A percentile compares a stretch with the other conserved stretches of the same genome.
Conservation (phyloP, 257 asterid genomes). For the Solanum pinnatisectum region DNA sequence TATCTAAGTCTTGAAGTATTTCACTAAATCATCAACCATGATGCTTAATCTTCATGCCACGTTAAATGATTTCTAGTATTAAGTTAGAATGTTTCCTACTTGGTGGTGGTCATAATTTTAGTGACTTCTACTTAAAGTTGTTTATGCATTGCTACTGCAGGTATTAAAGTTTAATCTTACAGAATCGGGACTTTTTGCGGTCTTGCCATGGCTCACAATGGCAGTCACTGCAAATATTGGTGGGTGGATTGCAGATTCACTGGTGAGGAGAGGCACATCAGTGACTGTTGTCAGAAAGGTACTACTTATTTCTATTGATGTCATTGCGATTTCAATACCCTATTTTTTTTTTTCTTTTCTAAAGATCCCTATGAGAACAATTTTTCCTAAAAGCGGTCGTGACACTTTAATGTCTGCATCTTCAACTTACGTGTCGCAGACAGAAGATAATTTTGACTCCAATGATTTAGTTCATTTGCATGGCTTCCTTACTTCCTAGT, state of each 20-base stretch:
- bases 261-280: conserved; percentile 76
- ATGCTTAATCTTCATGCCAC: not conserved
- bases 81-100: not conserved
- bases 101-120: not conserved
- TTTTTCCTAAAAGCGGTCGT: not conserved
- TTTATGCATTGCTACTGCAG: conserved; percentile 26
- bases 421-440: not conserved
- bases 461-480: not conserved
- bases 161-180: conserved; percentile 85
- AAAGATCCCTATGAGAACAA: not conserved
- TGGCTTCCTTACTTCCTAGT: not conserved
- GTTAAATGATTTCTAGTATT: not conserved
- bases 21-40: not conserved
- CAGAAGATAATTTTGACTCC: not conserved
- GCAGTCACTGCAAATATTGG: conserved; percentile 80
- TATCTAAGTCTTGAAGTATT: not conserved
- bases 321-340: not conserved
- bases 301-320: not conserved
- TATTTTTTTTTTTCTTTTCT: not conserved
- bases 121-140: not conserved
- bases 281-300: conserved; percentile 82
- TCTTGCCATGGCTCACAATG: conserved; percentile 91
- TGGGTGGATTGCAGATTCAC: conserved; percentile 89
- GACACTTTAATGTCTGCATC: not conserved
- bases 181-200: conserved; percentile 63